These are phyloP conservation scores for Claviceps capensis DNA, from an alignment of 2,329 filamentous ascomycete species.

Conservation along the genomic window DNA sequence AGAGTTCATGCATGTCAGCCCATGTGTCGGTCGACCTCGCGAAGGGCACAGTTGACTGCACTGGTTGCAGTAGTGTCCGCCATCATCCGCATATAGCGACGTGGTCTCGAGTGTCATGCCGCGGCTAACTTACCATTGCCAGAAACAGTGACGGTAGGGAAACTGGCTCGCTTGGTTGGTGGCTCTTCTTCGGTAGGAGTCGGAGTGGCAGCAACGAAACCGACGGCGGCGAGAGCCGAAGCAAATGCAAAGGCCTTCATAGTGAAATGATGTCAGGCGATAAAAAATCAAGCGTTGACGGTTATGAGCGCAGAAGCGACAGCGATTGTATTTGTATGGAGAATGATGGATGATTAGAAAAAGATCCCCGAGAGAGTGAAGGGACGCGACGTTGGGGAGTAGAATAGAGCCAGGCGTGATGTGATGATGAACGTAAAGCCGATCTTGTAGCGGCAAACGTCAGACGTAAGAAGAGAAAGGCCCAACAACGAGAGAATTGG, in stretches of 20 bases:
- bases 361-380: conserved; percentile 9
- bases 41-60: neutral
- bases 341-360: neutral
- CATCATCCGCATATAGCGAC: neutral
- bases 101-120: neutral
- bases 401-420: conserved; percentile 1
- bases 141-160: conserved; percentile 37
- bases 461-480: conserved; percentile 11
- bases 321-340: neutral
- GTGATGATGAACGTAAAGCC: conserved; percentile 5
- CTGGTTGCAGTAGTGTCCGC: neutral
- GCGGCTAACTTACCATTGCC: conserved; percentile 36
- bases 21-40: neutral
- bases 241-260: conserved; percentile 37
- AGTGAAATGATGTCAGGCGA: conserved; percentile 14
- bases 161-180: conserved; percentile 34
- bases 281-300: neutral
- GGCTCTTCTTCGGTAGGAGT: conserved; percentile 34
- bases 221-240: conserved; percentile 33
- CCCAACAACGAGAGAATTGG: conserved; percentile 26
- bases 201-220: conserved; percentile 32
- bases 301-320: neutral
- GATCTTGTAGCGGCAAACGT: conserved; percentile 5
- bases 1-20: conserved; percentile 1
- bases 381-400: conserved; percentile 5